Percentiles rank a stretch among this genome's conserved stretches.
Conservation (phyloP, 176 grass and related monocot species). For the Themeda triandra region DNA sequence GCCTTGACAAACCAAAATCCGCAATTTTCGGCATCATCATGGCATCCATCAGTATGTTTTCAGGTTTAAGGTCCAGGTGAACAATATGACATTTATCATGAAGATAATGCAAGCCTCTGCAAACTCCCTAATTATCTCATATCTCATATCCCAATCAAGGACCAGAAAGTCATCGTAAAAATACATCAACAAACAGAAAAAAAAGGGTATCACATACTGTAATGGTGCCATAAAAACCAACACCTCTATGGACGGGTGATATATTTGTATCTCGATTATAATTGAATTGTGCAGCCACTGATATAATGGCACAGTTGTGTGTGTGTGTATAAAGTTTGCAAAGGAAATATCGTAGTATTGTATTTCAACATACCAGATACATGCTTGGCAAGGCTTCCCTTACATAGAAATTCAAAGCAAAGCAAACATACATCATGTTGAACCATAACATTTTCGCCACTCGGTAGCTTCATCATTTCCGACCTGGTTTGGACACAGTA, state of each 20-base stretch:
- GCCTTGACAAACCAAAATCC: neutral
- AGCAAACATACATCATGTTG: neutral
- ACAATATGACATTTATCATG: neutral
- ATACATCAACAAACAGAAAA: neutral
- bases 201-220: too few relatives aligned
- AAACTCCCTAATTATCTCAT: neutral
- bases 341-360: too few relatives aligned
- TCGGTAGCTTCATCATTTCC: neutral
- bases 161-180: neutral
- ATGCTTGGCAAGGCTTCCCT: neutral
- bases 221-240: too few relatives aligned
- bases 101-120: neutral
- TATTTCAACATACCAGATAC: neutral
- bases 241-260: too few relatives aligned
- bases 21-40: neutral
- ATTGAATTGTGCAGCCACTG: too few relatives aligned
- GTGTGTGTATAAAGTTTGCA: too few relatives aligned
- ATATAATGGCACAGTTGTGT: too few relatives aligned
- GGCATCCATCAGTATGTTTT: neutral
- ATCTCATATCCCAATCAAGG: neutral
- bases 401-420: neutral
- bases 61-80: neutral
- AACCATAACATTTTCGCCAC: neutral
- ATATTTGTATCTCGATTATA: too few relatives aligned
- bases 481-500: neutral